phyloP scores from a whole-genome alignment of 179 eudicot species.

The Corrigiola litoralis region DNA sequence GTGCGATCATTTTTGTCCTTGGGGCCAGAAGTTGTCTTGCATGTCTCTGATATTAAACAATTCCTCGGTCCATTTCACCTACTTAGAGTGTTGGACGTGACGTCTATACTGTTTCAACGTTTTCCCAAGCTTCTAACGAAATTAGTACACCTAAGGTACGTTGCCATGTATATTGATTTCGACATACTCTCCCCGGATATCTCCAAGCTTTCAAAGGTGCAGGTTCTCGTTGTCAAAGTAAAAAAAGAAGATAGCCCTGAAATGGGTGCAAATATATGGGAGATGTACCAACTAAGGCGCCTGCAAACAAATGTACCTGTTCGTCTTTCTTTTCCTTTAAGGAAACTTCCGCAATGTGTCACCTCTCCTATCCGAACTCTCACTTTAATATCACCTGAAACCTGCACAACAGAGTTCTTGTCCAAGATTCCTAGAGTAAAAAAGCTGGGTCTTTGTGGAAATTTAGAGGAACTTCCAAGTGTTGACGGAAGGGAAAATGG shows the following conservation, averaged over 20 bases:
- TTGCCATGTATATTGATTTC: constrained; percentile 8
- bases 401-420: constrained; percentile 15
- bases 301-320: constrained; percentile 7
- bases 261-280: constrained; percentile 5
- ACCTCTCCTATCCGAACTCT: constrained; percentile 17
- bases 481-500: neutral
- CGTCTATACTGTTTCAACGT: neutral
- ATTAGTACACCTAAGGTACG: neutral
- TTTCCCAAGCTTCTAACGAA: neutral
- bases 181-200: neutral
- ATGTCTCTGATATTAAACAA: neutral
- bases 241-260: neutral
- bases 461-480: neutral
- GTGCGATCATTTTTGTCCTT: constrained; percentile 5
- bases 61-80: constrained; percentile 1
- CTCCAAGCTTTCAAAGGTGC: constrained; percentile 12
- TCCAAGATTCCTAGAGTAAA: constrained; percentile 6
- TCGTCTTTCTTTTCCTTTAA: neutral
- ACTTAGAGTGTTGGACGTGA: constrained; percentile 6
- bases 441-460: constrained; percentile 10
- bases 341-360: constrained; percentile 2
- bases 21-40: neutral
- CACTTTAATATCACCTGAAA: constrained; percentile 15
- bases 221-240: neutral
- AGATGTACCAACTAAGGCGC: constrained; percentile 14